Base-by-base conservation (phyloP, 1,284 basidiomycete species). In the Ustilago nuda region DNA sequence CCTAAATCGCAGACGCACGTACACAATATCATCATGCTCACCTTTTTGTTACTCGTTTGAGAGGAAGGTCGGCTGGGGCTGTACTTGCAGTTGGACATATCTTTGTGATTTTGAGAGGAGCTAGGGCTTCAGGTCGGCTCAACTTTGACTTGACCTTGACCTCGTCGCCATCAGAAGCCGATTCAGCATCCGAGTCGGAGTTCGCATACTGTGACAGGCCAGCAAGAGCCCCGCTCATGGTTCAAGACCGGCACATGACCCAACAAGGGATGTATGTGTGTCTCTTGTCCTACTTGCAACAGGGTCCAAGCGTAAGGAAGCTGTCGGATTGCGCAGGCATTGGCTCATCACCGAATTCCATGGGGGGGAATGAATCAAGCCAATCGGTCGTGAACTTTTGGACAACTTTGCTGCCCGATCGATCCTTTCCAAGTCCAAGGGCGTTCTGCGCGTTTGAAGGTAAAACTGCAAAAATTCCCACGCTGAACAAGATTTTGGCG, bases 391-490 rank as follows among this genome's bases (percentile, higher is more conserved):
- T 15, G 50, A 17, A 19, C 46, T 27, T 27, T 27, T 27, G 17
- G 45, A 48, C 9, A 27, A 48, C n/a, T 8, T 5, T 48, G 39
- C 23, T 27, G 17, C 50, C 63, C 63, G 63, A 66, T 66, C 58
- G 36, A 30, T 59, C 27, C 36, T 23, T 45, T 48, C 2, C 15
- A 19, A 15, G 12, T 30, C 13, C 23, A 15, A 27, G 51, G 13
- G 23, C 7, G 17, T 15, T 8, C n/a, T 32, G 37, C 3, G 32
- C 8, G 5, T 53, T 59, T 62, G 55, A 41, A 63, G 56, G 12
- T 37, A 12, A 8, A 9, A 37, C 4, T 17, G 4, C n/a, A 65
- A 61, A 70, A 71, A 41, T 71, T 71, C 68, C 68, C 68, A 71
- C 68, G 68, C 62, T 37, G 11, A 27, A 15, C 30, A 8, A 41